Evolutionary conservation across 1,284 basidiomycete genomes (phyloP).

Genomic region (Pholiota adiposa): DNA sequence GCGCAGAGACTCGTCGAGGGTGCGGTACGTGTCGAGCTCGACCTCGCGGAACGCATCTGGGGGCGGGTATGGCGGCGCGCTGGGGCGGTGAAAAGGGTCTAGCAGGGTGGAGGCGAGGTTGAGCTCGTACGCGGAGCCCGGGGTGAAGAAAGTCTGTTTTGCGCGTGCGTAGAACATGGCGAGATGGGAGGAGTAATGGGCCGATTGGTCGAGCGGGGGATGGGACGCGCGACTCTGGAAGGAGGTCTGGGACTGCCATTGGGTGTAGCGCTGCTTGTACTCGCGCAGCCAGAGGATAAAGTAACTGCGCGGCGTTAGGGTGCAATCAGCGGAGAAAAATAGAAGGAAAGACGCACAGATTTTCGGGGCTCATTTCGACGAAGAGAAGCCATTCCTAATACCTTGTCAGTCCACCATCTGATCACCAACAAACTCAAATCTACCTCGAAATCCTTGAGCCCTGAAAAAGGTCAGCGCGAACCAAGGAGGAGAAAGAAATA

Average conservation of each 20-base stretch:
- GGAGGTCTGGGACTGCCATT: slow-evolving; percentile 56
- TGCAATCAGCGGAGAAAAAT: neutral
- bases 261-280: slow-evolving; percentile 56
- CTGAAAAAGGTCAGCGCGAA: slow-evolving; percentile 28
- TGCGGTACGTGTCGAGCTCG: slow-evolving; percentile 55
- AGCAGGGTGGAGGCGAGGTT: slow-evolving; percentile 68
- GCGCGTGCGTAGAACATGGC: slow-evolving; percentile 76
- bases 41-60: slow-evolving; percentile 66
- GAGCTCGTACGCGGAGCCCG: slow-evolving; percentile 69
- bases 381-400: slow-evolving; percentile 73
- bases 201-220: slow-evolving; percentile 37
- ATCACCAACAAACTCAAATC: neutral
- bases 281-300: slow-evolving; percentile 79
- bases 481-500: slow-evolving; percentile 1
- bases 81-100: slow-evolving; percentile 58
- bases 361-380: slow-evolving; percentile 71
- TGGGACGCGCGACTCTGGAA: slow-evolving; percentile 34
- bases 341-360: slow-evolving; percentile 49
- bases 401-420: slow-evolving; percentile 9
- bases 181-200: slow-evolving; percentile 55
- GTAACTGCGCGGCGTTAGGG: slow-evolving; percentile 47
- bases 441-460: slow-evolving; percentile 76
- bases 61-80: slow-evolving; percentile 57
- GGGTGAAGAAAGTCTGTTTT: slow-evolving; percentile 77
- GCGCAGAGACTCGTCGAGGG: slow-evolving; percentile 65